A percentile compares a stretch with the other conserved stretches of the same genome.
phyloP scores from a whole-genome alignment of 1,284 basidiomycete genomes.

The Moesziomyces sp. region DNA sequence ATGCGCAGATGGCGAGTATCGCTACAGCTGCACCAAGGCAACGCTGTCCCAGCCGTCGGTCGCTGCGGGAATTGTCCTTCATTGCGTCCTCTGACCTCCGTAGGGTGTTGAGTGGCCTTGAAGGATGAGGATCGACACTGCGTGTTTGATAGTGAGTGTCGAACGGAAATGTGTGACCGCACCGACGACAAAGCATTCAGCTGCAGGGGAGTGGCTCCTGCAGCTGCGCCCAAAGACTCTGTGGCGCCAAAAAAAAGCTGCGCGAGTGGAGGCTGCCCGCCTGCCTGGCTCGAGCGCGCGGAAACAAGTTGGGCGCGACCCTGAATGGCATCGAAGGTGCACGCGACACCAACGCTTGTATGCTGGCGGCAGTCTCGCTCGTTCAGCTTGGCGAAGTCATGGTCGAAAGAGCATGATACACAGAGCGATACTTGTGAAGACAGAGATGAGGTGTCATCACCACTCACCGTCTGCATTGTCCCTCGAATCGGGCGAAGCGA shows the following conservation, averaged over 20 bases:
- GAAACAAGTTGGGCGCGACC: background rate
- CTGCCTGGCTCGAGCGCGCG: background rate
- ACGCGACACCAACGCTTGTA: background rate
- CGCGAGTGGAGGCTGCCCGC: background rate
- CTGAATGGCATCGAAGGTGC: no score
- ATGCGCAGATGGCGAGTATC: slow-evolving; percentile 3
- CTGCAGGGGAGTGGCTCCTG: background rate
- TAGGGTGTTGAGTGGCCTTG: no score
- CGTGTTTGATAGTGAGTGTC: no score
- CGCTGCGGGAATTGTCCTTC: background rate
- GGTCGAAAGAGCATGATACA: background rate
- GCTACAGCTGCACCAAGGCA: background rate
- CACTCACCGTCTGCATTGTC: no score
- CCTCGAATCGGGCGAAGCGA: no score
- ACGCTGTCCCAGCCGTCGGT: background rate
- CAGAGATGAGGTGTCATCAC: background rate
- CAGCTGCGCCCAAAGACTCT: background rate
- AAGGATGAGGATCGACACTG: no score
- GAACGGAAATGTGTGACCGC: no score
- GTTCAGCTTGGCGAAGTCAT: background rate
- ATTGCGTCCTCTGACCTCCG: background rate
- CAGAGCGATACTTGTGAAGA: background rate
- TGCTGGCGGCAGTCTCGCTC: background rate
- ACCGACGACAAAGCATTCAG: background rate
- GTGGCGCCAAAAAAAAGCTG: no score